A percentile compares a stretch with the other conserved stretches of the same genome.
Evolutionary conservation across 768 basidiomycete genomes (phyloP).

Genomic region (Galerina marginata): DNA sequence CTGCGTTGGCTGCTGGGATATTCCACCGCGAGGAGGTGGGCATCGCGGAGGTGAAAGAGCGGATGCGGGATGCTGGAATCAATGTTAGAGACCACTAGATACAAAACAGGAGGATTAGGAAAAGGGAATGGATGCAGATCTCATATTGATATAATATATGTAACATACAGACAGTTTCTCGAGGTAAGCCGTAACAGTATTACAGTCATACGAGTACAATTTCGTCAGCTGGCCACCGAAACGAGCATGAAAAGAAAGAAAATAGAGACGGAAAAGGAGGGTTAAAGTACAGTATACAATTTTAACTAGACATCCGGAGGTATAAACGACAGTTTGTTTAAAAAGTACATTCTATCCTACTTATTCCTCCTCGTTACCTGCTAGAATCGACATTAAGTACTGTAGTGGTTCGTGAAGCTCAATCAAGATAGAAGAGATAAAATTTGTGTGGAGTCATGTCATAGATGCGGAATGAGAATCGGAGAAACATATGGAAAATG

Average conservation of each 20-base stretch:
- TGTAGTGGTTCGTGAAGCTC: not conserved
- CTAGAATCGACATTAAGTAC: not conserved
- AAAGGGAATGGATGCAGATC: too few species aligned
- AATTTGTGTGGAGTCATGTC: not conserved
- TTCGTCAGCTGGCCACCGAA: not conserved
- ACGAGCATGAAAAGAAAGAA: not conserved
- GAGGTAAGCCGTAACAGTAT: slow-evolving; percentile 3
- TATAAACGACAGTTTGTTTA: too few species aligned
- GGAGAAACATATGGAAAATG: slow-evolving; percentile 6
- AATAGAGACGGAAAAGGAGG: slow-evolving; percentile 13
- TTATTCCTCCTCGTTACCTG: too few species aligned
- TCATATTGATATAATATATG: slow-evolving; percentile 5
- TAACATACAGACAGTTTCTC: slow-evolving; percentile 4
- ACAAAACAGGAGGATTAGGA: too few species aligned
- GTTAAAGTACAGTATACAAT: not conserved
- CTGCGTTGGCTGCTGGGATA: slow-evolving; percentile 95
- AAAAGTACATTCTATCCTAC: too few species aligned
- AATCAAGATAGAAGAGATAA: not conserved
- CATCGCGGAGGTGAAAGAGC: slow-evolving; percentile 80
- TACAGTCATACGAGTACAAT: not conserved
- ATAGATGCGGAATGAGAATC: slow-evolving; percentile 6
- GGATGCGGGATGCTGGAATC: slow-evolving; percentile 51
- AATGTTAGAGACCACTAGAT: slow-evolving; percentile 43
- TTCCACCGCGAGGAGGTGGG: slow-evolving; percentile 91
- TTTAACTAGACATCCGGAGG: too few species aligned